These are phyloP conservation scores for Achaetomiella virescens DNA, from an alignment of 495 filamentous ascomycete species.

Conservation along the genomic window DNA sequence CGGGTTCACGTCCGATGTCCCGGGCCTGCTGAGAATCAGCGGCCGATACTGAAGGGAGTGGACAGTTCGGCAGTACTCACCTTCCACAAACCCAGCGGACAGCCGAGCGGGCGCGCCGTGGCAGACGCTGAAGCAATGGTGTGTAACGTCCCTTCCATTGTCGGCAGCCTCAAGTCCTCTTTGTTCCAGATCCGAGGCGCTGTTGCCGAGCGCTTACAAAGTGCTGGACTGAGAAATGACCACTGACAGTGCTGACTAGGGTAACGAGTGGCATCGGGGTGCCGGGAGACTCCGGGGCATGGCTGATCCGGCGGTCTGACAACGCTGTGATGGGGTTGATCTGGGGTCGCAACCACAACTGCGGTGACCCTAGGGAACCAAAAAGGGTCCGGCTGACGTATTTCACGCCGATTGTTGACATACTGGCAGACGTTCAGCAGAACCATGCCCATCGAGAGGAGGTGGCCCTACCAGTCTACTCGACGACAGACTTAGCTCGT, in stretches of 20 bases:
- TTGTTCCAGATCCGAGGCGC: too few relatives aligned
- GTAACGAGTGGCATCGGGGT: conserved; percentile 16
- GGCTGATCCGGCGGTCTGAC: conserved; percentile 17
- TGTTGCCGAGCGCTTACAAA: too few relatives aligned
- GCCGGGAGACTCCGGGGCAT: conserved; percentile 15
- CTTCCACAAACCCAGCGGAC: neutral
- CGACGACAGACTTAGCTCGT: neutral
- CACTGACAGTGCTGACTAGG: neutral
- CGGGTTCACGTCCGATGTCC: conserved; percentile 15
- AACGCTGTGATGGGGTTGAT: conserved; percentile 14
- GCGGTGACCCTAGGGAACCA: neutral
- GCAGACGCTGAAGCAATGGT: conserved; percentile 15
- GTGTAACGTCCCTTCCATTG: too few relatives aligned
- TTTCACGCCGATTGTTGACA: conserved; percentile 17
- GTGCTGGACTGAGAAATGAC: neutral
- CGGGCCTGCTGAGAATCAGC: conserved; percentile 7
- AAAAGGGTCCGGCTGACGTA: conserved; percentile 12
- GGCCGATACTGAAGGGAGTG: conserved; percentile 11
- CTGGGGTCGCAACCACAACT: conserved; percentile 17
- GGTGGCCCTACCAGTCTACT: neutral
- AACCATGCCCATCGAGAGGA: neutral
- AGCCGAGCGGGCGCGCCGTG: neutral
- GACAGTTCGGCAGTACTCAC: conserved; percentile 17
- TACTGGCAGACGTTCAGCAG: conserved; percentile 7
- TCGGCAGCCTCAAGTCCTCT: too few relatives aligned